Base-by-base conservation (phyloP, 495 filamentous ascomycete species). In the Sphaerosporella brunnea region DNA sequence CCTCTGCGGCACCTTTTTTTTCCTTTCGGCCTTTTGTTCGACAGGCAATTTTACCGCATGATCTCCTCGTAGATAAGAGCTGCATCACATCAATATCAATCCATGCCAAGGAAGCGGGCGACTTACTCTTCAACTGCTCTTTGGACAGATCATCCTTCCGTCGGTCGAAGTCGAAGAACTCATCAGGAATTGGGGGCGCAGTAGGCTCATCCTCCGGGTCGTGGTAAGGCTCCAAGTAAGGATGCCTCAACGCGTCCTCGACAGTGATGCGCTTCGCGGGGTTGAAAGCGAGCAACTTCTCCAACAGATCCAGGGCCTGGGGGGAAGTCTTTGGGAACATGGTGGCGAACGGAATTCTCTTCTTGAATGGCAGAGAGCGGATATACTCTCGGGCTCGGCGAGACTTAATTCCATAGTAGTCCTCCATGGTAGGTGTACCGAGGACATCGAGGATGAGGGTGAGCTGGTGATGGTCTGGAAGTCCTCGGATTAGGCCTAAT, bases 131-230 rank as follows among this genome's bases (percentile, higher is more conserved):
- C 65, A 99, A 65, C 67, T 99, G 82, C 65, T 99, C 92, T 70
- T 99, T 99, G 71, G 81, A 93, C 53, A 99, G 69, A 50, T 79
- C 85, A 64, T 99, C 92, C 78, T 99, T 99, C 69, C 93, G 90
- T 73, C 94, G 93, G 68, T 99, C 92, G 62, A 99, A 99, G 65
- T 96, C 90, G 64, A 99, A 99, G 73, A 99, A 99, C 59, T 92
- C 86, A 59, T 95, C 86, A 0, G 92, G 92, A 55, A 99, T 99
- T 13, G 92, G 85, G 10, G 82, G 78, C 9, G 92, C 92, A 13
- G 84, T 94, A 34, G 92, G 92, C 74, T 99, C 92, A 64, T 99
- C 92, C 54, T 96, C 92, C 13, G 92, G 92, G 62, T 99, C 92
- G 64, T 99, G 92, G 66, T 99, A 99, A 2, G 92, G 90, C 66